A percentile compares a stretch with the other conserved stretches of the same genome.
Evolutionary conservation across 2,329 filamentous ascomycete genomes (phyloP).

Genomic region (Chrysosporium keratinophilum): DNA sequence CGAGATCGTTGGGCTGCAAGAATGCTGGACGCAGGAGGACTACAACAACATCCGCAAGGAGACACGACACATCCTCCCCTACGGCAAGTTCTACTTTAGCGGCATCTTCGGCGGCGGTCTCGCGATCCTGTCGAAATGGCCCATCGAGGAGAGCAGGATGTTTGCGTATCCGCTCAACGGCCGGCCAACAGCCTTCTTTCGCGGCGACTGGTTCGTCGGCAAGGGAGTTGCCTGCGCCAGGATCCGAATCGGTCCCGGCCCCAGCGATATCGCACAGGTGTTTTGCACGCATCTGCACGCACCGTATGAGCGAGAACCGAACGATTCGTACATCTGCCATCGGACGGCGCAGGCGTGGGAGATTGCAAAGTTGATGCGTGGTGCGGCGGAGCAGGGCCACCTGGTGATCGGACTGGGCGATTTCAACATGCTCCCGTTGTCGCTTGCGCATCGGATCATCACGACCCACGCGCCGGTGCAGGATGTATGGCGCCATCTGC

Average conservation of each 20-base stretch:
- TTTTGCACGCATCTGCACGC: slow-evolving; percentile 91
- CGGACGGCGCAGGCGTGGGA: slow-evolving; percentile 91
- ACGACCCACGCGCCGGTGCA: slow-evolving; percentile 64
- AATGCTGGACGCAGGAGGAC: slow-evolving; percentile 84
- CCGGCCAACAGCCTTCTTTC: slow-evolving; percentile 81
- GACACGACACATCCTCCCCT: slow-evolving; percentile 64
- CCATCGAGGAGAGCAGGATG: slow-evolving; percentile 83
- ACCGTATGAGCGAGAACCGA: slow-evolving; percentile 67
- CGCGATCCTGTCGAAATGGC: slow-evolving; percentile 82
- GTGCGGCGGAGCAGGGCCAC: slow-evolving; percentile 67
- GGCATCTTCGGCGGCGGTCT: slow-evolving; percentile 84
- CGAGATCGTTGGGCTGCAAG: slow-evolving; percentile 84
- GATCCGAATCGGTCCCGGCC: slow-evolving; percentile 57
- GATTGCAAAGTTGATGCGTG: slow-evolving; percentile 77
- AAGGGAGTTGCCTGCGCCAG: slow-evolving; percentile 82
- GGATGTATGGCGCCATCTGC: slow-evolving; percentile 74
- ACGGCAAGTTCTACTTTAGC: slow-evolving; percentile 86
- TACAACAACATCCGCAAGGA: slow-evolving; percentile 66
- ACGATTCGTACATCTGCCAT: slow-evolving; percentile 83
- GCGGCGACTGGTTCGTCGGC: slow-evolving; percentile 93
- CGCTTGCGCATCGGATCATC: slow-evolving; percentile 73
- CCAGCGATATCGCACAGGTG: slow-evolving; percentile 65
- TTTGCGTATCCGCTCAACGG: slow-evolving; percentile 82
- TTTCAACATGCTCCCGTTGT: slow-evolving; percentile 92
- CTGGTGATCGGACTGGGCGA: slow-evolving; percentile 80